Base-by-base conservation (phyloP, 2,329 filamentous ascomycete species). In the Neopestalotiopsis rosae region DNA sequence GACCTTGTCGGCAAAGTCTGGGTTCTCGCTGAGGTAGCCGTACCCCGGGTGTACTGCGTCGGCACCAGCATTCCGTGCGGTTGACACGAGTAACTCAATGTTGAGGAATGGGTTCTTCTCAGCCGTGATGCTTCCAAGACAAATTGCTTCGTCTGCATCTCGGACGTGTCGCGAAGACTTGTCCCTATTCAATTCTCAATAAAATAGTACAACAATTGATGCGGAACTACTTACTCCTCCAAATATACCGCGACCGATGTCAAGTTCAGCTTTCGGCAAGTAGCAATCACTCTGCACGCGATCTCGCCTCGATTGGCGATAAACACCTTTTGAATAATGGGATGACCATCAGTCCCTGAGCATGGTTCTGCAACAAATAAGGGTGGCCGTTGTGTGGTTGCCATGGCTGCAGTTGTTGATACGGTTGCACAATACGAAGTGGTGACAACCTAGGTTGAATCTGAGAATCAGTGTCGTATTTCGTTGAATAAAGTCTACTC, bases 271-370 rank as follows among this genome's bases (percentile, higher is more conserved):
- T 89, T 84, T 17, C 88, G 83, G 57, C 90, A 90, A 57, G 90
- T 92, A 66, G 85, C 84, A 68, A 88, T 87, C 56, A 92, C 89
- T 71, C 90, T 87, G 81, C 92, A 80, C 52, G 90, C 90, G 73
- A 92, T 92, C 75, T 92, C 90, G 70, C 90, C 90, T 73, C 90
- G 85, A 74, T 92, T 92, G 14, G 90, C 90, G 74, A 92, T 92
- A 2, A 92, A 81, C 56, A 92, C 88, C n/a, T 88, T 91, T 14
- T 57, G 61, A 42, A 69, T 69, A 20, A 66, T 7, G 17, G 65
- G 65, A 4, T 52, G n/a, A 3, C 45, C 45, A 20, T 52, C 45
- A 52, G 17, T 52, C 17, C 45, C 45, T n/a, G 45, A 17, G n/a
- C 45, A 52, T 14, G 45, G 45, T 52, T 52, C 45, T 9, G 45